These are phyloP conservation scores for Phytophthora sp. DNA, from an alignment of 352 stramenopile species.

Conservation along the genomic window DNA sequence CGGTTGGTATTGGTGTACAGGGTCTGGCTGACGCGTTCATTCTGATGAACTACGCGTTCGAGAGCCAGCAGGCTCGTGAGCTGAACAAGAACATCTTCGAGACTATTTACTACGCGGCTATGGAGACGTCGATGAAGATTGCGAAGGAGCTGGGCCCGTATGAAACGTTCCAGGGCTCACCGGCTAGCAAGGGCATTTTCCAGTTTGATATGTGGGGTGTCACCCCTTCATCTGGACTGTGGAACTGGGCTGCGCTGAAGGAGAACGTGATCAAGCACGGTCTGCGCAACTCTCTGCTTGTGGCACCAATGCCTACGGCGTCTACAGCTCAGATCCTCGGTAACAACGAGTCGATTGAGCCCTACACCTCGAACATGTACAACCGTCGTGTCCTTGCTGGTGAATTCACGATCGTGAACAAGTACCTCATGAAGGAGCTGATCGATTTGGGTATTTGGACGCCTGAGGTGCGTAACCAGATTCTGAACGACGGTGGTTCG, in stretches of 20 bases:
- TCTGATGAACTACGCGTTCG: conserved; percentile 97
- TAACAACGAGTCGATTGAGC: conserved; percentile 99
- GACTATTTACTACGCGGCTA: conserved; percentile 99
- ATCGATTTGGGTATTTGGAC: conserved; percentile 97
- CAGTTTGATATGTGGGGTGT: conserved; percentile 99
- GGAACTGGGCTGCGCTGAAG: conserved; percentile 96
- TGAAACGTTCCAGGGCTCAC: conserved; percentile 96
- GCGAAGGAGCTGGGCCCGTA: conserved; percentile 95
- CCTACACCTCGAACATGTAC: conserved; percentile 99
- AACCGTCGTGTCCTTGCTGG: conserved; percentile 98
- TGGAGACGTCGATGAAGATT: conserved; percentile 96
- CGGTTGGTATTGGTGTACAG: conserved; percentile 98
- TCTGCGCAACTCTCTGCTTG: conserved; percentile 98
- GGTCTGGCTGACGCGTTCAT: conserved; percentile 98
- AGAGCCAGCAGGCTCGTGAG: conserved; percentile 89
- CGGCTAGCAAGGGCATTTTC: conserved; percentile 96
- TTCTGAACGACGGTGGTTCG: conserved; percentile 97
- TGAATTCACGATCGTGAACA: conserved; percentile 99
- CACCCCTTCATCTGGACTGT: conserved; percentile 90
- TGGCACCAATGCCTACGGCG: conserved; percentile 99
- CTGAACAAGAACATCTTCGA: conserved; percentile 99
- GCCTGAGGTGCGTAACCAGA: conserved; percentile 97
- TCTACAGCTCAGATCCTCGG: conserved; percentile 99
- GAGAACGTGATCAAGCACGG: conserved; percentile 94
- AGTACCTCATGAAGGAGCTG: conserved; percentile 98